A percentile compares a stretch with the other conserved stretches of the same genome.
These are phyloP conservation scores for Pluteus cervinus DNA, from an alignment of 768 basidiomycete genomes.

Conservation along the genomic window DNA sequence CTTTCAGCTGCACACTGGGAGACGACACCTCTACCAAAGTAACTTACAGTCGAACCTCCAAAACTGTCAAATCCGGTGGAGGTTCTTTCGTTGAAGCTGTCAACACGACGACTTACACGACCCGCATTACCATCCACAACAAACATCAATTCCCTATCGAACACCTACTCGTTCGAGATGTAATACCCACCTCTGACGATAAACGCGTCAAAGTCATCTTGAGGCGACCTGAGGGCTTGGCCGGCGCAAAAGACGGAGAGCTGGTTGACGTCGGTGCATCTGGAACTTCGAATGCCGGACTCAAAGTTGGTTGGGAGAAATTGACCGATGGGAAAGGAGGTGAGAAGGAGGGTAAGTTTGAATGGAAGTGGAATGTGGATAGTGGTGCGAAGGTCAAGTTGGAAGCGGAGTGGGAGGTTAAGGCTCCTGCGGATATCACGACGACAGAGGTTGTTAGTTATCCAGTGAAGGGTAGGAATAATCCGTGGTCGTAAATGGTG, in stretches of 20 bases:
- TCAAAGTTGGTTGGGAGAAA: constrained; percentile 29
- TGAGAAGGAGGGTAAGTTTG: constrained; percentile 50
- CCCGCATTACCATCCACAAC: constrained; percentile 40
- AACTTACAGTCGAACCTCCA: constrained; percentile 36
- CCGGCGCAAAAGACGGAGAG: constrained; percentile 35
- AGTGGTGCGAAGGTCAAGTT: constrained; percentile 36
- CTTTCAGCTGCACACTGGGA: constrained; percentile 52
- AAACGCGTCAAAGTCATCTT: constrained; percentile 38
- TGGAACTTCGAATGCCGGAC: constrained; percentile 23
- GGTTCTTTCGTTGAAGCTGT: constrained; percentile 39
- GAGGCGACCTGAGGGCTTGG: constrained; percentile 39
- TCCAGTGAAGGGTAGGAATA: too few relatives aligned
- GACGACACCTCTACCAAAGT: constrained; percentile 36
- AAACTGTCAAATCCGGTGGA: constrained; percentile 25
- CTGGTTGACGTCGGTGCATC: constrained; percentile 22
- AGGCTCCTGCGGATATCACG: constrained; percentile 28
- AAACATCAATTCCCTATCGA: constrained; percentile 39
- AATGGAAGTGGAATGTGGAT: constrained; percentile 44
- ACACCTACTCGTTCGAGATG: constrained; percentile 40
- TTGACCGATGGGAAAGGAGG: constrained; percentile 38
- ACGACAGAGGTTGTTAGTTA: too few relatives aligned
- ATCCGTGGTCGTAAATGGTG: too few relatives aligned
- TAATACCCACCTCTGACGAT: constrained; percentile 36
- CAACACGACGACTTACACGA: constrained; percentile 39
- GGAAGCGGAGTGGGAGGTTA: constrained; percentile 49